phyloP scores from a whole-genome alignment of 2,329 filamentous ascomycete species.

The Venturia pyrina region DNA sequence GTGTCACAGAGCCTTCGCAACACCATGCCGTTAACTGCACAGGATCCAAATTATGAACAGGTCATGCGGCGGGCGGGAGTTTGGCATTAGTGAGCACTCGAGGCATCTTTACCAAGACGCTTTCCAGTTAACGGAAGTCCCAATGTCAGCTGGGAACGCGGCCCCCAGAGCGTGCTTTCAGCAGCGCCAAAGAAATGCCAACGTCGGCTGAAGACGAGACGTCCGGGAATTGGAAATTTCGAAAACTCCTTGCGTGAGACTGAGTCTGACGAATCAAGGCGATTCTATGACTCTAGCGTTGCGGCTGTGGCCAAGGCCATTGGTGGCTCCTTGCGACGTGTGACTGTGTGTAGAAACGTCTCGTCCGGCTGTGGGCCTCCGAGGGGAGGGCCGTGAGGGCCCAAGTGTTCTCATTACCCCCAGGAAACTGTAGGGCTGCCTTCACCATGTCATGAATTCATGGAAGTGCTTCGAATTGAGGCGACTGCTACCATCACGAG shows the following conservation, averaged over 20 bases:
- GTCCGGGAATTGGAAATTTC: neutral
- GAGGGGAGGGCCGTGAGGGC: slow-evolving; percentile 14
- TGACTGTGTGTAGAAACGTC: neutral
- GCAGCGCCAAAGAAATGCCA: neutral
- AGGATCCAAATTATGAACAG: neutral
- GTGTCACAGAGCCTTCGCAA: neutral
- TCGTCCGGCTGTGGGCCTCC: neutral
- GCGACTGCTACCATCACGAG: neutral
- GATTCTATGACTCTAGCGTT: neutral
- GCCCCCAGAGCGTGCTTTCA: neutral
- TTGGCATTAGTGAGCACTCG: slow-evolving; percentile 8
- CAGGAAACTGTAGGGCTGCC: slow-evolving; percentile 14
- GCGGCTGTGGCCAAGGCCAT: neutral
- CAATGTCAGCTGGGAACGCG: neutral
- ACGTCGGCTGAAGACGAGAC: neutral
- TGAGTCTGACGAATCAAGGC: neutral
- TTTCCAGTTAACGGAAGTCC: slow-evolving; percentile 14
- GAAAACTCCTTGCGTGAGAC: neutral
- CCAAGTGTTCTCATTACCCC: slow-evolving; percentile 16
- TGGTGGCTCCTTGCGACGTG: neutral
- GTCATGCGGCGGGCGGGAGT: slow-evolving; percentile 1
- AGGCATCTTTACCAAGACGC: neutral
- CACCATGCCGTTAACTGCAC: slow-evolving; percentile 36
- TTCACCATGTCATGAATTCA: neutral
- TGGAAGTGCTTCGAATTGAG: neutral